Base-by-base conservation (phyloP, 192 early-diverging fungal genomes). In the Entomortierella beljakovae region DNA sequence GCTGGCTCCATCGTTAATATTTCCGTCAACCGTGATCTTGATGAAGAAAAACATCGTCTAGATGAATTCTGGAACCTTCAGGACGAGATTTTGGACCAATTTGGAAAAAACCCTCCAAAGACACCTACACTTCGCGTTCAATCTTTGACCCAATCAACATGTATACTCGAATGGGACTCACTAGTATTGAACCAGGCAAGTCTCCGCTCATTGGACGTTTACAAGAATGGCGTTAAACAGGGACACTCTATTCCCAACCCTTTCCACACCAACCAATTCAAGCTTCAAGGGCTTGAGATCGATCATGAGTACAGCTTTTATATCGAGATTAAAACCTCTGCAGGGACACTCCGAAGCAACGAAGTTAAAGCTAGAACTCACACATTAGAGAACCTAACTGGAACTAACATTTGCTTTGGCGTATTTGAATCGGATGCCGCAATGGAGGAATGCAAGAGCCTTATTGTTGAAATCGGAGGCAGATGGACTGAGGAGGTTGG, bases 1-100 rank as follows among this genome's bases (percentile, higher is more conserved):
- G 92, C 96, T 22, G 98, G 98, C 29, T 97, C 95, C 18, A 94
- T 99, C 48, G 94, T 99, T 68, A 99, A 95, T 81, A 90, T 99
- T 62, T 92, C 96, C 33, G 95, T 99, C 29, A 93, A 91, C 66
- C 92, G 97, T 40, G 96, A 99, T 85, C 79, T 85, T 25, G 91
- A 98, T 32, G 98, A 99, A 84, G 87, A 87, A 50, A 84, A 87
- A 26, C 90, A 95, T 79, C 87, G 90, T 69, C 52, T 57, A 25
- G 83, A 85, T 53, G 95, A 95, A 25, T 97, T 98, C 72, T 89
- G 89, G 80, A 86, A 87, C 35, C 83, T 99, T 10, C 97, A 99
- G 84, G 91, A 98, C 37, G 76, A 89, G 38, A 98, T 99, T 63
- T 84, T 93, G 38, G 72, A 86, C 18, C 84, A 87, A 51, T 99